A percentile compares a stretch with the other conserved stretches of the same genome.
These are phyloP conservation scores for Ambrosia artemisiifolia DNA, from an alignment of 129 eudicot species.

Conservation along the genomic window DNA sequence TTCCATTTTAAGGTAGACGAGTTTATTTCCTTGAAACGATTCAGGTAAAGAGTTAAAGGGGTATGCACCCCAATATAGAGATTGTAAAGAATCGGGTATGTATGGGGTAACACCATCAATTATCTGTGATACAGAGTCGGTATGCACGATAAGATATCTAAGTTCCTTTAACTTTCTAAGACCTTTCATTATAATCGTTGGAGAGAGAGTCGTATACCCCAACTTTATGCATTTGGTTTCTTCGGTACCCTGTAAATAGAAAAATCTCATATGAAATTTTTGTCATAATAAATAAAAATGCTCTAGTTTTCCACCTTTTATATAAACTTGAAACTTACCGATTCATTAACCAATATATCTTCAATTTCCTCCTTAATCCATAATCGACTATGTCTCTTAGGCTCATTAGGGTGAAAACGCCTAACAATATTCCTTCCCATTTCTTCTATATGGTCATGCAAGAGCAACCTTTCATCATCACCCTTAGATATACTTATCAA, in stretches of 20 bases:
- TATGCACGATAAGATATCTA: not conserved
- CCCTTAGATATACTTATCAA: too few relatives aligned
- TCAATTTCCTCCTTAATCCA: not conserved
- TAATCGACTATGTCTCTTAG: not conserved
- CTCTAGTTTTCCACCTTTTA: not conserved
- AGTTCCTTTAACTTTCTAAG: slow-evolving; percentile 10
- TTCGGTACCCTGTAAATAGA: not conserved
- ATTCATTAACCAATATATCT: not conserved
- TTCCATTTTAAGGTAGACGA: not conserved
- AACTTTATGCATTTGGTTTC: not conserved
- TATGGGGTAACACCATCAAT: not conserved
- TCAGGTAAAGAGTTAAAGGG: not conserved
- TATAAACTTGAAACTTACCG: not conserved
- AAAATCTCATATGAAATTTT: not conserved
- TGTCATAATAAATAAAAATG: not conserved
- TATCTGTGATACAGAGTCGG: not conserved
- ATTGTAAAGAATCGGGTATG: not conserved
- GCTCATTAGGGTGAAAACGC: not conserved
- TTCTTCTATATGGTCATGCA: slow-evolving; percentile 18
- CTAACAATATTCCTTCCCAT: not conserved
- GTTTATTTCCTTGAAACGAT: not conserved
- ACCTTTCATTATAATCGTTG: not conserved
- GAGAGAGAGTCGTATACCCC: not conserved
- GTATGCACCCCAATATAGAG: not conserved
- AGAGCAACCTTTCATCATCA: too few relatives aligned